phyloP scores from a whole-genome alignment of 192 early-diverging fungal genomes.

The Backusella luteola region DNA sequence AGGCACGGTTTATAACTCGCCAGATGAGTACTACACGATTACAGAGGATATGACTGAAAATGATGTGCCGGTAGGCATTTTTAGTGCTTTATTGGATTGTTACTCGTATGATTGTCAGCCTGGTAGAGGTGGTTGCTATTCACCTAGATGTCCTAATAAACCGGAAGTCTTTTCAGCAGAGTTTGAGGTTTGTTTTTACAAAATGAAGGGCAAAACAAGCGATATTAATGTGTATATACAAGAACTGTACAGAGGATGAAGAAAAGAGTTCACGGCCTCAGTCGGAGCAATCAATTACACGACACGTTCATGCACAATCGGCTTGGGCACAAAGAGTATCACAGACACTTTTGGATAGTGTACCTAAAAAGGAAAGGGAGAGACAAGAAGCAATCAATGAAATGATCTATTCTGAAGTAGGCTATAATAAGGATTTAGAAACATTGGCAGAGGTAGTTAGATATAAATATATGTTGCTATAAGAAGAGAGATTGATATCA shows the following conservation, averaged over 20 bases:
- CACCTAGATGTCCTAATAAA: slow-evolving; percentile 28
- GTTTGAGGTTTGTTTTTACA: not conserved
- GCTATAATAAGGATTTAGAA: slow-evolving; percentile 87
- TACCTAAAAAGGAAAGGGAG: slow-evolving; percentile 70
- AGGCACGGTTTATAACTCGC: slow-evolving; percentile 23
- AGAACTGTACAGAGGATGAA: not conserved
- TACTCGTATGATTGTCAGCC: slow-evolving; percentile 45
- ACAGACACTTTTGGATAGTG: slow-evolving; percentile 64
- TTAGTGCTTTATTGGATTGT: slow-evolving; percentile 83
- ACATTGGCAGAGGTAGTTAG: slow-evolving; percentile 67
- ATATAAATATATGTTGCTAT: not conserved
- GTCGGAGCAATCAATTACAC: not conserved
- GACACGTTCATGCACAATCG: slow-evolving; percentile 9
- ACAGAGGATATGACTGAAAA: slow-evolving; percentile 33
- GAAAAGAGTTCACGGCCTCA: not conserved
- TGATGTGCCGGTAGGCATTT: slow-evolving; percentile 75
- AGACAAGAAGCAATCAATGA: slow-evolving; percentile 97
- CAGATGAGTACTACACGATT: slow-evolving; percentile 32
- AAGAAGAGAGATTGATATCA: not conserved
- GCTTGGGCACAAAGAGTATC: slow-evolving; percentile 79
- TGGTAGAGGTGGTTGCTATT: slow-evolving; percentile 25
- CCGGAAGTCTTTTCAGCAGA: not conserved
- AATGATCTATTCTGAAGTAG: slow-evolving; percentile 87
- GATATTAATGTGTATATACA: not conserved
- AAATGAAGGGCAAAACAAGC: not conserved